These are phyloP conservation scores for Filosporella fistucella DNA, from an alignment of 495 filamentous ascomycete species.

Conservation along the genomic window DNA sequence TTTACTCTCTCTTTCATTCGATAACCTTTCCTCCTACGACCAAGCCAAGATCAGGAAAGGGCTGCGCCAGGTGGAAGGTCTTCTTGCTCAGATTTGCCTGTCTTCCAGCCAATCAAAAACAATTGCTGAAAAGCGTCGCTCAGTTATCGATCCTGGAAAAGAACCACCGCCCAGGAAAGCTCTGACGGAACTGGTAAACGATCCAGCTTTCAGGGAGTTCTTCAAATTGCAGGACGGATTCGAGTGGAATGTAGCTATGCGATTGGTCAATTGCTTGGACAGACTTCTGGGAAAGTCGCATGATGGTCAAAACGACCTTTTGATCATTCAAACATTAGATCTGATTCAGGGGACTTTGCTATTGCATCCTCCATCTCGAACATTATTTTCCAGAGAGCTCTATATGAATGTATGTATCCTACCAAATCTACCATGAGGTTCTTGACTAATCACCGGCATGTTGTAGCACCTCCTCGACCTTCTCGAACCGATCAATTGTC, in stretches of 20 bases:
- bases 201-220: slow-evolving; percentile 93
- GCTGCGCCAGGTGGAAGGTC: slow-evolving; percentile 89
- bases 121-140: slow-evolving; percentile 27
- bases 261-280: slow-evolving; percentile 83
- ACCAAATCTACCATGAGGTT: not conserved
- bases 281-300: slow-evolving; percentile 75
- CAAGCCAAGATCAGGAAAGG: slow-evolving; percentile 86
- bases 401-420: slow-evolving; percentile 76
- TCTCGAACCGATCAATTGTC: slow-evolving; percentile 87
- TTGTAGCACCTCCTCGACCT: slow-evolving; percentile 80
- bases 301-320: slow-evolving; percentile 78
- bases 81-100: slow-evolving; percentile 94
- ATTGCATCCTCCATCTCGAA: slow-evolving; percentile 87
- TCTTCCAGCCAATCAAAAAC: slow-evolving; percentile 41
- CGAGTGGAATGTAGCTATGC: slow-evolving; percentile 93
- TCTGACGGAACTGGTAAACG: slow-evolving; percentile 65
- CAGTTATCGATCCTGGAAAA: slow-evolving; percentile 36
- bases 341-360: slow-evolving; percentile 87
- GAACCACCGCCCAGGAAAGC: slow-evolving; percentile 48
- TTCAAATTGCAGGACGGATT: slow-evolving; percentile 96
- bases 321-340: slow-evolving; percentile 85
- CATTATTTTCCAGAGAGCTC: slow-evolving; percentile 80
- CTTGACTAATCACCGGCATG: not conserved
- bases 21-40: slow-evolving; percentile 94
- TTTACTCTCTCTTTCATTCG: slow-evolving; percentile 87